Evolutionary conservation across 2,329 filamentous ascomycete species (phyloP), one percentile per base, ranked within the genome.

Genomic region (Orbilia ellipsospora): DNA sequence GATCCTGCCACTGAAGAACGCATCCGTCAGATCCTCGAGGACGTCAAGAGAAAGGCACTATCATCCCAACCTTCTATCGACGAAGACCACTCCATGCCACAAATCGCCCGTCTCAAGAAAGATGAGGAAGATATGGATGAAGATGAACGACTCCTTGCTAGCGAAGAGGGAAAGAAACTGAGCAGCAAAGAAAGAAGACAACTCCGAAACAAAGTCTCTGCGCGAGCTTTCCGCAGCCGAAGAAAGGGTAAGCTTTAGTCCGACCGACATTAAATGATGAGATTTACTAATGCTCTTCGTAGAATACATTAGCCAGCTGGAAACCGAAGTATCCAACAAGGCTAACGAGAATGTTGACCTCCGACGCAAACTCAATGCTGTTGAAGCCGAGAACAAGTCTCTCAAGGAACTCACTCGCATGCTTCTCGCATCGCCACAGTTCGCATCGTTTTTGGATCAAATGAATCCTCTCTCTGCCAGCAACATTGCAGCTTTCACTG

Each of bases 91-190:
- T 82, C 86, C 12, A 82, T 90, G n/a, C 86, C 89, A 67, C 90
- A 92, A 81, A 87, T 93, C 79, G 86, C 90, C 59, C 90, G 90
- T 77, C 84, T 88, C 77, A 94, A 90, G 87, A 98, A 98, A 86
- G 93, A 97, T 52, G 94, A 98, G 80, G 94, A 97, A 77, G 94
- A 98, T 63, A 98, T 99, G 94, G 95, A 99, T 80, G 94, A 97
- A 82, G 95, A 98, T 80, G 95, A 98, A 86, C 88, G 92, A 78
- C 86, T 97, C 8, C 86, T 97, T 56, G 93, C 93, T n/a, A 97
- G 93, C 76, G 95, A 99, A 80, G 94, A 97, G 84, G 95, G 94
- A 80, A 99, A 99, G 90, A 97, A 97, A 86, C 88, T 99, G n/a
- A 95, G 90, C 83, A 96, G 93, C 86, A 98, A 98, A 85, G 94